phyloP scores from a whole-genome alignment of 2,329 filamentous ascomycete species.

The Cercospora sp. region DNA sequence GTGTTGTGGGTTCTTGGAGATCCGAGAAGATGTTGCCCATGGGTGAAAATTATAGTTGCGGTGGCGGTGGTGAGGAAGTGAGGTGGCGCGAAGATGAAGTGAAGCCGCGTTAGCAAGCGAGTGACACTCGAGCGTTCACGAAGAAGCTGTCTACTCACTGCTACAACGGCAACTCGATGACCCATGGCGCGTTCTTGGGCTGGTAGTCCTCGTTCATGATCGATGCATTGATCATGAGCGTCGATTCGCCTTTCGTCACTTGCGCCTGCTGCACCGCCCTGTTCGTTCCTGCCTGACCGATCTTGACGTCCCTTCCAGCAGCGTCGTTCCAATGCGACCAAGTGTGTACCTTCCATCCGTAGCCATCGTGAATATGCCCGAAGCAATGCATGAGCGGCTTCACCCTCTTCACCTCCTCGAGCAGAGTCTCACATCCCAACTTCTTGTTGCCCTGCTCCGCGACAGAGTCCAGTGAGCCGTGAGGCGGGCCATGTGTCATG shows the following conservation, averaged over 20 bases:
- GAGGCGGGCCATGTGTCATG: slow-evolving; percentile 43
- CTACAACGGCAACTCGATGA: slow-evolving; percentile 45
- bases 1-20: not conserved
- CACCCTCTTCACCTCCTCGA: slow-evolving; percentile 50
- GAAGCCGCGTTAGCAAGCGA: not conserved
- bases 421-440: slow-evolving; percentile 54
- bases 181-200: slow-evolving; percentile 54
- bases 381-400: slow-evolving; percentile 58
- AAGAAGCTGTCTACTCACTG: not conserved
- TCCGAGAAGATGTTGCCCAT: not conserved
- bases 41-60: not conserved
- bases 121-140: not conserved
- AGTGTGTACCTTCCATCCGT: slow-evolving; percentile 9
- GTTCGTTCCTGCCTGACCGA: not conserved
- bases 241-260: slow-evolving; percentile 47
- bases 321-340: slow-evolving; percentile 13
- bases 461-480: slow-evolving; percentile 29
- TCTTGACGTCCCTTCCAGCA: not conserved
- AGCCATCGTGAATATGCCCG: slow-evolving; percentile 59
- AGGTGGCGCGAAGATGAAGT: not conserved
- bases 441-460: not conserved
- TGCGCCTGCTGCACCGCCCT: not conserved
- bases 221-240: slow-evolving; percentile 59
- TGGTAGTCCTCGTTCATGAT: slow-evolving; percentile 54
- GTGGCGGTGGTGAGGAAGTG: not conserved